Evolutionary conservation across 2,329 filamentous ascomycete genomes (phyloP).

Genomic region (Colletotrichum acutatum): DNA sequence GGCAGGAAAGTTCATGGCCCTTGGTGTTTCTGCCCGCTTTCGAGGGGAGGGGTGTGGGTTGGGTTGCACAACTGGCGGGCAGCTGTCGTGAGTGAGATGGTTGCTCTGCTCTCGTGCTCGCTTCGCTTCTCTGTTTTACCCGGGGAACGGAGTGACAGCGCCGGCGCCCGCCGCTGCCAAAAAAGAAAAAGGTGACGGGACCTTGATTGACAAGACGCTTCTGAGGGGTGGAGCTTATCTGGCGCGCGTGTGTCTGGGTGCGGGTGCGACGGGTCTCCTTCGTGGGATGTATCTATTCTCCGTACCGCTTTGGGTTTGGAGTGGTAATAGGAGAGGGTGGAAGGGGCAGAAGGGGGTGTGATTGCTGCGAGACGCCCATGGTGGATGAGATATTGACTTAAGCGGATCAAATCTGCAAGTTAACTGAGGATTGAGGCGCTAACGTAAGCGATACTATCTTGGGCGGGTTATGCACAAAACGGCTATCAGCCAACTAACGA

Average conservation of each 20-base stretch:
- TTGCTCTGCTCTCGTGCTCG: not conserved
- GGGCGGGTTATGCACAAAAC: not conserved
- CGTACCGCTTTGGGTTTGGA: conserved; percentile 33
- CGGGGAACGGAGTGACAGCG: conserved; percentile 1
- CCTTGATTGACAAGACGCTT: not conserved
- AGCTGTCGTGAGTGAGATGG: conserved; percentile 26
- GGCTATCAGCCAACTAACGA: not conserved
- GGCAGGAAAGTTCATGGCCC: conserved; percentile 46
- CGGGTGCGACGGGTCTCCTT: conserved; percentile 17
- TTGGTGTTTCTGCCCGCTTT: conserved; percentile 14
- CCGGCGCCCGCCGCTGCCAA: not conserved
- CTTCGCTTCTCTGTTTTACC: not conserved
- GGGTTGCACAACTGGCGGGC: conserved; percentile 31
- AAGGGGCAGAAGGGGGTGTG: conserved; percentile 27
- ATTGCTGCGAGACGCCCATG: conserved; percentile 16
- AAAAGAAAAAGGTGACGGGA: not conserved
- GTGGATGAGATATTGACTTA: conserved; percentile 14
- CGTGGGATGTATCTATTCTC: conserved; percentile 29
- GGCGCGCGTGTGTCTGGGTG: not conserved
- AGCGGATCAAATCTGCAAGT: not conserved
- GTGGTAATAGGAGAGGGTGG: conserved; percentile 28
- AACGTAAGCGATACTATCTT: not conserved
- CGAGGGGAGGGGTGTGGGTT: not conserved
- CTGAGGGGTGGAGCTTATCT: conserved; percentile 34
- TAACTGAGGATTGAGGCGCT: not conserved